Conservation (phyloP, 176 grass and related monocot species). For the Carex pumila region DNA sequence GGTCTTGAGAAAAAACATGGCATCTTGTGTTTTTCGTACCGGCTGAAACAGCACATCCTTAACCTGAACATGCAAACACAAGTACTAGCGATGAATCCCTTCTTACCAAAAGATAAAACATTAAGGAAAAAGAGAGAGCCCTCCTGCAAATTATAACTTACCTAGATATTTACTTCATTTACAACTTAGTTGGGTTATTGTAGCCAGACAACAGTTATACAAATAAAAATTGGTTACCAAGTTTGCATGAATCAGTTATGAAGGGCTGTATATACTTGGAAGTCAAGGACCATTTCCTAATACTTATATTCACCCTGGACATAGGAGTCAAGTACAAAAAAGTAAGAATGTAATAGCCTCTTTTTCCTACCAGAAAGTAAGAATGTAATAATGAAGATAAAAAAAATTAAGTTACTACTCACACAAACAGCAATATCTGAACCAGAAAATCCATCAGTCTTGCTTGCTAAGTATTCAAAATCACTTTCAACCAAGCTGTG, state of each 20-base stretch:
- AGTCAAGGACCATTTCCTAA: no score
- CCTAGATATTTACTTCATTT: neutral
- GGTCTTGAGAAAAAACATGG: constrained; percentile 76
- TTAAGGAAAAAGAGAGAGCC: neutral
- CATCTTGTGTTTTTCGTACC: constrained; percentile 90
- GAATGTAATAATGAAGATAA: neutral
- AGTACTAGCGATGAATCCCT: neutral
- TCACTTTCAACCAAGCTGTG: constrained; percentile 79
- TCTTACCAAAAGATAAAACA: neutral
- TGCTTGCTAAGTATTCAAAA: constrained; percentile 67
- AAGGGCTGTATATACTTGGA: neutral
- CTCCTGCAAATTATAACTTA: neutral
- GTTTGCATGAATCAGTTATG: neutral
- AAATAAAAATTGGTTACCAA: neutral
- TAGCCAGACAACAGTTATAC: neutral
- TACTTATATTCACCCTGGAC: no score
- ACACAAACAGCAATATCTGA: constrained; percentile 94
- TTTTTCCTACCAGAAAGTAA: neutral
- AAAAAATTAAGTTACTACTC: constrained; percentile 22
- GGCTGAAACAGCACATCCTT: constrained; percentile 96
- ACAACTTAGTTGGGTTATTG: neutral
- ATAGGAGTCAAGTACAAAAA: no score
- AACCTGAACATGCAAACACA: constrained; percentile 43
- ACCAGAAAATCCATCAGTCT: constrained; percentile 89
- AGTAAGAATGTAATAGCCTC: neutral